Conservation (phyloP, 192 early-diverging fungal genomes). For the Coemansia sp. region DNA sequence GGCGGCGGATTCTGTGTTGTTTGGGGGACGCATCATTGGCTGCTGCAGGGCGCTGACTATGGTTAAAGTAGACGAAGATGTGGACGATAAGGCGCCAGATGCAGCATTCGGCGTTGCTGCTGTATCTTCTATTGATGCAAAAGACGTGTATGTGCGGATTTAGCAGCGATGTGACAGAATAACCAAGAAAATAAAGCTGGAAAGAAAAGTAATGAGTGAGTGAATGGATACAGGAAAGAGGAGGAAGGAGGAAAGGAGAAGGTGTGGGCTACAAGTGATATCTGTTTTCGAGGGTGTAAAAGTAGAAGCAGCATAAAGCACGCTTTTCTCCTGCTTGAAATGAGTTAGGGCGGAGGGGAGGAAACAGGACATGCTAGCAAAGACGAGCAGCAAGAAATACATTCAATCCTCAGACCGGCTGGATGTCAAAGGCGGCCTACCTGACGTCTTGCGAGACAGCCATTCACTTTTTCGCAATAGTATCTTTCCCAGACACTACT, state of each 20-base stretch:
- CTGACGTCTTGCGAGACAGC: not conserved
- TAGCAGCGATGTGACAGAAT: slow-evolving; percentile 8
- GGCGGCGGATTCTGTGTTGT: slow-evolving; percentile 6
- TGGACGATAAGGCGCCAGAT: slow-evolving; percentile 20
- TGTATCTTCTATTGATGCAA: slow-evolving; percentile 3
- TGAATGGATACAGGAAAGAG: not conserved
- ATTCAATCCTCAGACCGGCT: not conserved
- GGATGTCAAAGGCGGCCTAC: not conserved
- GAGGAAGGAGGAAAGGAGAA: not conserved
- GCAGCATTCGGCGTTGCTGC: slow-evolving; percentile 18
- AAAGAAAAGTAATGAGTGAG: not conserved
- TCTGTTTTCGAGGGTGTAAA: too few species aligned
- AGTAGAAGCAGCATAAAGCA: not conserved
- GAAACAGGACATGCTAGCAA: too few species aligned
- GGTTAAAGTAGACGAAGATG: slow-evolving; percentile 20
- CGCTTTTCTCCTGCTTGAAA: not conserved
- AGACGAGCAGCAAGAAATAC: not conserved
- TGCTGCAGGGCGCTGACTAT: slow-evolving; percentile 23
- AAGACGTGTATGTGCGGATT: slow-evolving; percentile 5
- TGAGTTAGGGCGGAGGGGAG: not conserved
- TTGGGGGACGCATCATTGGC: slow-evolving; percentile 10
- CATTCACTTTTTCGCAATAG: not conserved
- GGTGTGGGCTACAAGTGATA: too few species aligned
- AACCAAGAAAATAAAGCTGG: not conserved
- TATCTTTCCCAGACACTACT: slow-evolving; percentile 3